A percentile compares a stretch with the other conserved stretches of the same genome.
phyloP scores from a whole-genome alignment of 1,139 yeast genomes.

The Chernovozyma sophiae-reginae region DNA sequence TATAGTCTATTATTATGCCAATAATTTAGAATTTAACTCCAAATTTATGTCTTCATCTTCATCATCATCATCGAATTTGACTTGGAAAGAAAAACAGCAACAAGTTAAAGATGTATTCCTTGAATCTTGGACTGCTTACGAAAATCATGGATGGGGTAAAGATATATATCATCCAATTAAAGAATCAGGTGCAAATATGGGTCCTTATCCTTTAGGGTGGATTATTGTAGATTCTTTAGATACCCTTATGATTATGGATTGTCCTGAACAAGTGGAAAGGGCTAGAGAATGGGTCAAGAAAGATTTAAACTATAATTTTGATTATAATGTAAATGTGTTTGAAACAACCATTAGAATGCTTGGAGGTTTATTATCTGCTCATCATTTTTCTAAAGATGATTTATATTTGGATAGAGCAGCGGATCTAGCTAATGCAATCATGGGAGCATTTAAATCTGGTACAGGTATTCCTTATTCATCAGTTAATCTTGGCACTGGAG shows the following conservation, averaged over 20 bases:
- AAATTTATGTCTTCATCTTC: background rate
- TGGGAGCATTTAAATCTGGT: slow-evolving; percentile 61
- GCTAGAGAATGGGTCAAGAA: slow-evolving; percentile 75
- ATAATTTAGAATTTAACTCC: background rate
- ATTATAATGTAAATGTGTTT: slow-evolving; percentile 76
- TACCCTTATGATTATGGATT: slow-evolving; percentile 77
- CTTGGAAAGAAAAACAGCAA: slow-evolving; percentile 45
- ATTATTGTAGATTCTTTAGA: slow-evolving; percentile 88
- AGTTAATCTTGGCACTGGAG: slow-evolving; percentile 64
- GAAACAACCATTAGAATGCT: slow-evolving; percentile 93
- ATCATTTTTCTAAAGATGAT: slow-evolving; percentile 66
- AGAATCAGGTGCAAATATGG: slow-evolving; percentile 71
- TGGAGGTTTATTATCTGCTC: slow-evolving; percentile 86
- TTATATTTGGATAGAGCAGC: slow-evolving; percentile 74
- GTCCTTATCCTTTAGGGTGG: slow-evolving; percentile 87
- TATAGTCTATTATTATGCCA: slow-evolving; percentile 23
- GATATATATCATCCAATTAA: slow-evolving; percentile 46
- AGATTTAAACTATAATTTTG: slow-evolving; percentile 47
- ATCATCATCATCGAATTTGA: background rate
- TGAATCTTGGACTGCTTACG: slow-evolving; percentile 79
- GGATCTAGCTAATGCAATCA: slow-evolving; percentile 61
- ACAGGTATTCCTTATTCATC: slow-evolving; percentile 77
- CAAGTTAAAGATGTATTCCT: slow-evolving; percentile 63
- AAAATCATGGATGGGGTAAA: slow-evolving; percentile 75
- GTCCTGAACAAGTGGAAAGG: slow-evolving; percentile 56